A percentile compares a stretch with the other conserved stretches of the same genome.
Conservation (phyloP, 805 yeast genomes). For the Cyberlindnera sargentensis region DNA sequence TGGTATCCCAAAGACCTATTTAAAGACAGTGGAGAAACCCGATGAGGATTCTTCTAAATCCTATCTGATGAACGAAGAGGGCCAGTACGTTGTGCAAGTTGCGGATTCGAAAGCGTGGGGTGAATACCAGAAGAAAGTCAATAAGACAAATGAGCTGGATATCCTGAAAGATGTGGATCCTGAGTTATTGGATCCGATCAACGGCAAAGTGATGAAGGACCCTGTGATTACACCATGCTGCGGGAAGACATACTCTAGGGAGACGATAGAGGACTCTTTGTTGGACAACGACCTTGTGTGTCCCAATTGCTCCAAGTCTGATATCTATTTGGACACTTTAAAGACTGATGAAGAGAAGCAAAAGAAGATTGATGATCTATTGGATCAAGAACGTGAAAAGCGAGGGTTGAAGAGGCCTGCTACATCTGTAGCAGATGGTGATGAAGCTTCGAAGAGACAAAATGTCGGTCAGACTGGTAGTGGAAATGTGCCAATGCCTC, state of each 20-base stretch:
- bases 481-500: too few species aligned
- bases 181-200: constrained; percentile 64
- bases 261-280: constrained; percentile 55
- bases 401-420: constrained; percentile 23
- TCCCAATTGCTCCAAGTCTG: constrained; percentile 76
- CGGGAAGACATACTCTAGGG: constrained; percentile 47
- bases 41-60: constrained; percentile 53
- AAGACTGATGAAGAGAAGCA: constrained; percentile 54
- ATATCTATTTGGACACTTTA: constrained; percentile 69
- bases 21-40: constrained; percentile 80
- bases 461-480: constrained; percentile 2
- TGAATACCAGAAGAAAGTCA: constrained; percentile 60
- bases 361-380: constrained; percentile 43
- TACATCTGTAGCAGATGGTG: constrained; percentile 3
- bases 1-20: constrained; percentile 92
- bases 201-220: constrained; percentile 51
- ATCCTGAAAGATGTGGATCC: constrained; percentile 38
- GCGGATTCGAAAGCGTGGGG: constrained; percentile 93
- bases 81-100: constrained; percentile 91
- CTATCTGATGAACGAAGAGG: constrained; percentile 87
- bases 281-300: constrained; percentile 84
- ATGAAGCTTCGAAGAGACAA: constrained; percentile 11
- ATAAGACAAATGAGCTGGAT: constrained; percentile 18
- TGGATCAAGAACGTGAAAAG: constrained; percentile 30
- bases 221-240: constrained; percentile 89